Evolutionary conservation across 108 stramenopile species (phyloP).

Genomic region (Cylindrotheca closterium): DNA sequence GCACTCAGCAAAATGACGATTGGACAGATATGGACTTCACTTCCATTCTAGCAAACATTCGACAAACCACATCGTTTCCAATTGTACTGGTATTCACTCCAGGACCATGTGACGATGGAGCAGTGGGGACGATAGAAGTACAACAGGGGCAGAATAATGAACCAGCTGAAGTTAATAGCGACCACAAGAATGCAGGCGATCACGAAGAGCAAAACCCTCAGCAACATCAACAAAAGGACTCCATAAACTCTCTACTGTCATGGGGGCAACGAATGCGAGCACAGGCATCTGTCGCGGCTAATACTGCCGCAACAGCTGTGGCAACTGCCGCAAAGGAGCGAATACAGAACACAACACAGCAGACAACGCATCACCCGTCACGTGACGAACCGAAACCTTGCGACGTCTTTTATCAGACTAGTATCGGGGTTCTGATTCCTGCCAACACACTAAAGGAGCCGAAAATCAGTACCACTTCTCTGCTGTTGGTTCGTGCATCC

Average conservation of each 20-base stretch:
- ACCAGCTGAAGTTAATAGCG: background rate
- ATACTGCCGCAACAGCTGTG: background rate
- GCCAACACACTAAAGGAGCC: background rate
- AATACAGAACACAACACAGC: conserved; percentile 7
- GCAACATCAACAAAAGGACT: conserved; percentile 7
- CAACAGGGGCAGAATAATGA: background rate
- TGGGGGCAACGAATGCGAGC: conserved; percentile 38
- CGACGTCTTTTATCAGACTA: conserved; percentile 31
- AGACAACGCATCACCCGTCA: background rate
- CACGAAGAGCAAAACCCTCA: background rate
- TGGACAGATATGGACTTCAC: conserved; percentile 32
- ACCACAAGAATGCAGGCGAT: background rate
- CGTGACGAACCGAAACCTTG: conserved; percentile 9
- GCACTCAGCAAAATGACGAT: background rate
- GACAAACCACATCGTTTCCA: conserved; percentile 12
- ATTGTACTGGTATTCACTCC: conserved; percentile 19
- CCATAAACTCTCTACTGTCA: conserved; percentile 16
- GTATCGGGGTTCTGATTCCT: conserved; percentile 26
- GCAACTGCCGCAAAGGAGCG: conserved; percentile 12
- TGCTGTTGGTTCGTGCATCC: conserved; percentile 36
- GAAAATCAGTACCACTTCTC: conserved; percentile 34
- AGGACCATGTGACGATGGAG: conserved; percentile 3
- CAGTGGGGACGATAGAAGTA: background rate
- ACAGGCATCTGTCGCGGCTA: conserved; percentile 17
- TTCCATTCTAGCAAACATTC: conserved; percentile 27